Evolutionary conservation across 169 alveolate genomes (phyloP), one percentile per base, ranked within the genome.

Genomic region (Eimeria brunetti): DNA sequence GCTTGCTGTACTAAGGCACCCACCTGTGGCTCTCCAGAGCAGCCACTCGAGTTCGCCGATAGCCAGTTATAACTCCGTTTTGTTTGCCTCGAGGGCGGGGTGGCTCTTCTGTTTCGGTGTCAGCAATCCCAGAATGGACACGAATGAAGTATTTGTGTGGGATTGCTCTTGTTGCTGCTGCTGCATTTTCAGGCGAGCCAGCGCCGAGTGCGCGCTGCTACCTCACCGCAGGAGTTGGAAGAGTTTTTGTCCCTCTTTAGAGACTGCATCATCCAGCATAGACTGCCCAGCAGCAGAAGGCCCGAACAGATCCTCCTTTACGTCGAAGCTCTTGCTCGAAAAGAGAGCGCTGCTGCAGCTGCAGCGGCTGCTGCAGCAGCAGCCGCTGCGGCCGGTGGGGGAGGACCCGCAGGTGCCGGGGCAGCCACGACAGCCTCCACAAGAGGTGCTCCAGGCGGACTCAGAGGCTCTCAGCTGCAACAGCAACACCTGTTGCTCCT

Each of bases 261-360:
- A 58, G 90, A 83, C n/a, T 83, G 90, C 90, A 83, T 83, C 51
- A 83, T 83, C 16, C 90, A 83, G 90, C 90, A 83, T 38, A 83
- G 90, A 60, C 90, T 83, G 33, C 90, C 90, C 58, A 83, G 90
- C 90, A 83, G 90, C 76, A 83, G 90, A 38, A 51, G 90, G 75
- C 90, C 90, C n/a, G 90, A 83, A 18, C 90, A 83, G 75, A 83
- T 83, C 73, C 90, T 83, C 56, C 73, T 83, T 7, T 83, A 83
- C 76, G 90, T 83, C n/a, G 90, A 83, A 20, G 90, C 90, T 22
- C 90, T 83, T 14, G 90, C 90, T 22, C 49, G 90, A 38, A 83
- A 83, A 36, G 90, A 83, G 24, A 83, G 90, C 76, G 90, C 90
- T 53, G 90, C 90, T 36, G 90, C 90, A 4, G 90, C 90, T 12